Base-by-base conservation (phyloP, 1,284 basidiomycete genomes). In the Apiotrichum domesticum region DNA sequence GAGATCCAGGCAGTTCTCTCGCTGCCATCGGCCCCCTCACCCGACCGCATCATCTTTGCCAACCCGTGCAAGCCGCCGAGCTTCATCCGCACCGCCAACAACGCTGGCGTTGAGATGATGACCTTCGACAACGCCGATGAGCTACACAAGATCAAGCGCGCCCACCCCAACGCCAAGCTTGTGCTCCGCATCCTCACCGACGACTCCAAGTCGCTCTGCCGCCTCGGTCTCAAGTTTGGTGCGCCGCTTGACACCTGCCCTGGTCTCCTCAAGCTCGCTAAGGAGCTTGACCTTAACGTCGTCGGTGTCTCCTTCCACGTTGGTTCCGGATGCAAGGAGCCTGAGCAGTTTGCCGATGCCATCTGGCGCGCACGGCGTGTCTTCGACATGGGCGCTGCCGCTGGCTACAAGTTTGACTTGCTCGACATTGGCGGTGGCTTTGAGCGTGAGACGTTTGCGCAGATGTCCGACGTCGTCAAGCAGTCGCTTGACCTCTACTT, bases 91-190 rank as follows among this genome's bases (percentile, higher is more conserved):
- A 85, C 85, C 65, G 90, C 96, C 11, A 85, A 85, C 40, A 83
- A 82, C 63, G 77, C 81, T 34, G 87, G 87, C 32, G 92, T 98
- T 48, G 83, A 90, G 68, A 85, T 85, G 78, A 97, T 97, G 90
- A 98, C 95, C 0, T 98, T 99, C 71, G 96, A 99, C 80, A 99
- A 98, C 77, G 83, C 84, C 51, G 96, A 99, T 78, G 96, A 99
- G 75, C 80, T 99, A n/a, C 82, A 90, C 83, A 99, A 99, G 80
- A 85, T 98, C 64, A 86, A 89, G 47, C 85, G 87, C 47, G 80
- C 83, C 15, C 86, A 95, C 74, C 90, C 93, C 0, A 69, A 76
- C 46, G 93, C 95, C 44, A 88, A 90, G 77, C 84, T 97, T 53
- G 87, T 98, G 63, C 79, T 98, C 35, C 90, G 95, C 61, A 98